Percentiles rank a stretch among this genome's conserved stretches.
Evolutionary conservation across 164 flowering plant species (phyloP).

Genomic region (Nelumbo lutea): DNA sequence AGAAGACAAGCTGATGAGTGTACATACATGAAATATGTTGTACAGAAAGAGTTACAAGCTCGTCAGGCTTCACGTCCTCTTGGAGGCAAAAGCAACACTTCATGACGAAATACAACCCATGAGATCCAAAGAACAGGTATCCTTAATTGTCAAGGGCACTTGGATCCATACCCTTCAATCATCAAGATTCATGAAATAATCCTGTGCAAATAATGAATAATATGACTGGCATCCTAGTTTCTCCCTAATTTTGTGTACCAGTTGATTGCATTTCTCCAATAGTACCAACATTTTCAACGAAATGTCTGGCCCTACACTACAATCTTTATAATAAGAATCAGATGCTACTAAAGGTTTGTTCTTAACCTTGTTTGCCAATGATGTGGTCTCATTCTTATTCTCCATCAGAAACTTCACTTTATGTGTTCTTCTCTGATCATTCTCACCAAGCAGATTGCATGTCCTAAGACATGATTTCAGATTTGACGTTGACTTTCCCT

Average conservation of each 20-base stretch:
- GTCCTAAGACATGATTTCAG: constrained; percentile 24
- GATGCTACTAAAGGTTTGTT: not conserved
- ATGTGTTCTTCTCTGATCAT: not conserved
- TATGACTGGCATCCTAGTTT: constrained; percentile 12
- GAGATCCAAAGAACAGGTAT: too few species aligned
- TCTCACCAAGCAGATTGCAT: not conserved
- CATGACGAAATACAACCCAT: too few species aligned
- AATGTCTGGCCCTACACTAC: constrained; percentile 9
- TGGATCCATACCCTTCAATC: too few species aligned
- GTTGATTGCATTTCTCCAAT: constrained; percentile 17
- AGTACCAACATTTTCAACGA: constrained; percentile 11
- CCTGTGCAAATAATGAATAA: constrained; percentile 9
- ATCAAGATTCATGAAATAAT: not conserved
- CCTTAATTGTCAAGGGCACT: too few species aligned
- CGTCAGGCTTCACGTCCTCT: too few species aligned
- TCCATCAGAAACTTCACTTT: constrained; percentile 15
- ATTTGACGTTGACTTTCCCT: not conserved
- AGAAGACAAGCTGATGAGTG: too few species aligned
- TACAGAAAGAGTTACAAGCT: too few species aligned
- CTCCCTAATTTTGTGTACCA: constrained; percentile 6
- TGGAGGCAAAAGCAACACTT: too few species aligned
- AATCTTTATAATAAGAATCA: constrained; percentile 1
- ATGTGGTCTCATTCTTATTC: not conserved
- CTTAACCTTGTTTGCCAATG: not conserved
- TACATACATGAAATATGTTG: too few species aligned